phyloP scores from a whole-genome alignment of 495 filamentous ascomycete species.

The Hypoxylon trugodes region DNA sequence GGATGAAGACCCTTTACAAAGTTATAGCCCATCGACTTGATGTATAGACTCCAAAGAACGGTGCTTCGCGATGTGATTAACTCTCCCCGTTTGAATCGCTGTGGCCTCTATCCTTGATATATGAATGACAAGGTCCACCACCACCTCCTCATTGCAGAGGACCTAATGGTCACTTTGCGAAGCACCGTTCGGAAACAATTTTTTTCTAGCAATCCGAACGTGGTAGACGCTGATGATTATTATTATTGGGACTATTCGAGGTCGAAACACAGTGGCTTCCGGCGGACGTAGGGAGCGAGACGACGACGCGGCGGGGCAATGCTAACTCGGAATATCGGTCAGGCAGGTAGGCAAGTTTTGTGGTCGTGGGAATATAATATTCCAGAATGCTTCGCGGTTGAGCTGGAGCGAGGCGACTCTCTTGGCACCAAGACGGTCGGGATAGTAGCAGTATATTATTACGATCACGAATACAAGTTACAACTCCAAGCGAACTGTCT shows the following conservation, averaged over 20 bases:
- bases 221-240: constrained; percentile 19
- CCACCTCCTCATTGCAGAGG: constrained; percentile 55
- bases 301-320: constrained; percentile 16
- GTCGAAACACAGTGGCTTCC: constrained; percentile 40
- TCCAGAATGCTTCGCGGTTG: constrained; percentile 7
- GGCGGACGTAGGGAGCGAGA: constrained; percentile 14
- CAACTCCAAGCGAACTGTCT: constrained; percentile 15
- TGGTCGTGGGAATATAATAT: constrained; percentile 1
- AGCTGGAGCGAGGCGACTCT: constrained; percentile 22
- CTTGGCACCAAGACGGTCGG: constrained; percentile 22
- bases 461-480: constrained; percentile 24
- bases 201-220: constrained; percentile 13
- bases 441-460: constrained; percentile 32
- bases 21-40: constrained; percentile 27
- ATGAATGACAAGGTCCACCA: constrained; percentile 48
- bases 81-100: constrained; percentile 24
- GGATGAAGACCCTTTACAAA: constrained; percentile 14
- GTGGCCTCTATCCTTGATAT: constrained; percentile 41
- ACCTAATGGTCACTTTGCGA: constrained; percentile 49
- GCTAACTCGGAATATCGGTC: constrained; percentile 13
- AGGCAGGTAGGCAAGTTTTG: too few relatives aligned
- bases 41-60: constrained; percentile 14
- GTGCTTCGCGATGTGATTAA: constrained; percentile 24
- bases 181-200: constrained; percentile 24
- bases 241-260: constrained; percentile 7